Evolutionary conservation across 768 basidiomycete genomes (phyloP), one percentile per base, ranked within the genome.

Genomic region (Exsudoporus frostii): DNA sequence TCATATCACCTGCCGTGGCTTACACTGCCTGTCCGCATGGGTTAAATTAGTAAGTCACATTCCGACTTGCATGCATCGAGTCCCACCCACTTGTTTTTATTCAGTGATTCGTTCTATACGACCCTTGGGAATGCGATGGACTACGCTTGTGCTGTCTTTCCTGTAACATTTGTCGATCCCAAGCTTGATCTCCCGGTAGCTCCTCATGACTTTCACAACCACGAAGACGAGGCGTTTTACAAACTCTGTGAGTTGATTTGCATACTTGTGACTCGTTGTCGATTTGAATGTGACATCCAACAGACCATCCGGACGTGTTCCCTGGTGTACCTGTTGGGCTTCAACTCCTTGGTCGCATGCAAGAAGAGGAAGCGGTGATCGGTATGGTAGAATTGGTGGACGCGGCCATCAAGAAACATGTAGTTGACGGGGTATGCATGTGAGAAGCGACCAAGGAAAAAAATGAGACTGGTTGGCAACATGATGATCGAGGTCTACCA

Each of bases 341-440:
- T 41, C 81, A 83, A 62, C 65, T 81, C 13, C 67, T 77, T 7
- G 80, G 79, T 4, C 68, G 73, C 24, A 74, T 71, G 32, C 67
- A 70, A 41, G 80, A 82, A 60, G 80, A 82, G 48, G 80, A 82
- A 60, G 80, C 77, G 0, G 77, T 82, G 17, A 69, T 82, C 10
- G 68, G 65, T 5, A 77, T 81, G 74, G 73, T 74, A 4, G 76
- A 77, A 56, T 63, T 79, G 6, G 74, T 78, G 13, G 73, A 73
- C 25, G 65, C 58, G 4, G 75, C 76, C 11, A 47, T 76, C 7
- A 71, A 67, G 60, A 65, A 55, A 41, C 25, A 60, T 30, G 38
- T 13, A 5, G 30, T 29, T 20, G 29, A 20, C 8, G 6, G 27
- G 14, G 7, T 9, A 27, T 27, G 27, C 9, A 27, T 9, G 9